Percentiles rank a stretch among this genome's conserved stretches.
Evolutionary conservation across 805 yeast species (phyloP).

Genomic region (Schizosaccharomyces pombe): ASM294v3 CU329670.1:4742501-4743000

Average conservation of each 20-base stretch:
- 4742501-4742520: constrained; percentile 79
- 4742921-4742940: constrained; percentile 62
- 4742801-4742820: too few species aligned
- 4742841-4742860: background rate
- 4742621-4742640: constrained; percentile 96
- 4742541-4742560: constrained; percentile 88
- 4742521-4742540: constrained; percentile 86
- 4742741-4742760: too few species aligned
- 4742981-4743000: constrained; percentile 16
- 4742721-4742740: too few species aligned
- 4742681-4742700: too few species aligned
- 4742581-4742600: constrained; percentile 79
- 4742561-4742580: constrained; percentile 80
- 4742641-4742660: constrained; percentile 1
- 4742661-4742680: too few species aligned
- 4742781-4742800: too few species aligned
- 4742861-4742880: background rate
- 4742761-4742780: too few species aligned
- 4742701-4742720: too few species aligned
- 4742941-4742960: constrained; percentile 75
- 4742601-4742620: constrained; percentile 84
- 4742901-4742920: constrained; percentile 73
- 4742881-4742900: constrained; percentile 26
- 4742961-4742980: constrained; percentile 44
- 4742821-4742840: too few species aligned